A percentile compares a stretch with the other conserved stretches of the same genome.
These are phyloP conservation scores for Metschnikowia arizonensis DNA, from an alignment of 805 yeast genomes.

Conservation along the genomic window DNA sequence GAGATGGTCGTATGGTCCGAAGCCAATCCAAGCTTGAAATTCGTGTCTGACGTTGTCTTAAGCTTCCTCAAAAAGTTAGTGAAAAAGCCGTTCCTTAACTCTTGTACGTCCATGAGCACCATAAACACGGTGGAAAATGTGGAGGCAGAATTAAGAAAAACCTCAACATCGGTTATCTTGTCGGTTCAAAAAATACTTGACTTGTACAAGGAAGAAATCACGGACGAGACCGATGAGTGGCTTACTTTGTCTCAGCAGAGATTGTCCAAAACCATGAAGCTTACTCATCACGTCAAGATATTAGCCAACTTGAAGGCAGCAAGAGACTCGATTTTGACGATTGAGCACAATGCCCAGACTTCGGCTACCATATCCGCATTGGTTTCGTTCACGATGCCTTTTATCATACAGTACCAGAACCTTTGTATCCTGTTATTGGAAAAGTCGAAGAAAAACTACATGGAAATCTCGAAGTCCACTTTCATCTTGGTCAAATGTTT, in stretches of 20 bases:
- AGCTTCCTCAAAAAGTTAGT: slow-evolving; percentile 40
- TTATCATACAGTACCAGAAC: slow-evolving; percentile 54
- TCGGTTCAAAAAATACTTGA: slow-evolving; percentile 59
- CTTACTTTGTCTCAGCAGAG: slow-evolving; percentile 47
- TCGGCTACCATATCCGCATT: slow-evolving; percentile 45
- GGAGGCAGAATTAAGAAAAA: slow-evolving; percentile 46
- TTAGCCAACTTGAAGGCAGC: slow-evolving; percentile 31
- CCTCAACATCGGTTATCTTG: slow-evolving; percentile 58
- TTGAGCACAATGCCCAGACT: slow-evolving; percentile 36
- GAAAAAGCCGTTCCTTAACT: slow-evolving; percentile 18
- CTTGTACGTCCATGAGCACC: slow-evolving; percentile 23
- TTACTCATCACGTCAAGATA: slow-evolving; percentile 40
- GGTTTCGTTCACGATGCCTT: slow-evolving; percentile 55
- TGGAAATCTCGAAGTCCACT: slow-evolving; percentile 56
- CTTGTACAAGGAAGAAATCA: slow-evolving; percentile 28
- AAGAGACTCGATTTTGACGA: slow-evolving; percentile 28
- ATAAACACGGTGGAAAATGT: slow-evolving; percentile 29
- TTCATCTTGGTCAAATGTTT: slow-evolving; percentile 55
- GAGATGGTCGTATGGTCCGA: slow-evolving; percentile 35
- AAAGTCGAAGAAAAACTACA: slow-evolving; percentile 47
- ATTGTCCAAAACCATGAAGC: slow-evolving; percentile 38
- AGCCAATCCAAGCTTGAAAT: slow-evolving; percentile 30
- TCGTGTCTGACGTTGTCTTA: slow-evolving; percentile 46
- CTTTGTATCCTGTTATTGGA: slow-evolving; percentile 43
- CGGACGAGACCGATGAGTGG: slow-evolving; percentile 64